Percentiles rank a stretch among this genome's conserved stretches.
These are phyloP conservation scores for Terfezia boudieri DNA, from an alignment of 495 filamentous ascomycete genomes.

Conservation along the genomic window DNA sequence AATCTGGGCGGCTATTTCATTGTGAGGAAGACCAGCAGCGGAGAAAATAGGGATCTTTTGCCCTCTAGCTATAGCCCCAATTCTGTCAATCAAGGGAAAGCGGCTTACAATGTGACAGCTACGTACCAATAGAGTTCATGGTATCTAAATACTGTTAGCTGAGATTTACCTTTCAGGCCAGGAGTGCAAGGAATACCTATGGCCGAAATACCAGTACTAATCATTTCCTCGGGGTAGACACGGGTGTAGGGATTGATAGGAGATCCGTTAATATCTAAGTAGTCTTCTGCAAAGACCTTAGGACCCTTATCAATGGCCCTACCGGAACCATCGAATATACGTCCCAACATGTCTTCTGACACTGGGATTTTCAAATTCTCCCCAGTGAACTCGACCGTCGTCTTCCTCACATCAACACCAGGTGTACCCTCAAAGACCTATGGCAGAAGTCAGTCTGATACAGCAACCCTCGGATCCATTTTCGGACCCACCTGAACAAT, in stretches of 20 bases:
- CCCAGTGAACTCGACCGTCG: constrained; percentile 90
- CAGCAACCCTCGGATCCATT: constrained; percentile 1
- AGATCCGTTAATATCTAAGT: constrained; percentile 96
- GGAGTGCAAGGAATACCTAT: constrained; percentile 25
- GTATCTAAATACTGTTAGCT: constrained; percentile 34
- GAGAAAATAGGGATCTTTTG: constrained; percentile 99
- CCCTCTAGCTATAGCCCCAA: constrained; percentile 39
- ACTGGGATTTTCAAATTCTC: constrained; percentile 95
- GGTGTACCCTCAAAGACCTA: constrained; percentile 96
- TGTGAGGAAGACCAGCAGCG: constrained; percentile 90
- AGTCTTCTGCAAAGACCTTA: constrained; percentile 94
- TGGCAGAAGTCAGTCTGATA: background rate
- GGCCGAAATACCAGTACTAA: constrained; percentile 95
- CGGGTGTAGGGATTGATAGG: constrained; percentile 97
- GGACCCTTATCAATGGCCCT: constrained; percentile 96
- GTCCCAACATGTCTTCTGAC: constrained; percentile 97
- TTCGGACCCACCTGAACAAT: constrained; percentile 52
- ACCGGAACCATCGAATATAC: constrained; percentile 95
- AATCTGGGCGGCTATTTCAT: constrained; percentile 96
- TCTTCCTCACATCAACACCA: constrained; percentile 98
- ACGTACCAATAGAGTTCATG: constrained; percentile 83
- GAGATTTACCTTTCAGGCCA: background rate
- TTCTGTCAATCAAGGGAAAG: background rate
- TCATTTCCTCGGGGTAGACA: constrained; percentile 99
- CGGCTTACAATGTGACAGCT: background rate